phyloP scores from a whole-genome alignment of 495 filamentous ascomycete genomes.

The Pseudomonodictys pantanalensis region DNA sequence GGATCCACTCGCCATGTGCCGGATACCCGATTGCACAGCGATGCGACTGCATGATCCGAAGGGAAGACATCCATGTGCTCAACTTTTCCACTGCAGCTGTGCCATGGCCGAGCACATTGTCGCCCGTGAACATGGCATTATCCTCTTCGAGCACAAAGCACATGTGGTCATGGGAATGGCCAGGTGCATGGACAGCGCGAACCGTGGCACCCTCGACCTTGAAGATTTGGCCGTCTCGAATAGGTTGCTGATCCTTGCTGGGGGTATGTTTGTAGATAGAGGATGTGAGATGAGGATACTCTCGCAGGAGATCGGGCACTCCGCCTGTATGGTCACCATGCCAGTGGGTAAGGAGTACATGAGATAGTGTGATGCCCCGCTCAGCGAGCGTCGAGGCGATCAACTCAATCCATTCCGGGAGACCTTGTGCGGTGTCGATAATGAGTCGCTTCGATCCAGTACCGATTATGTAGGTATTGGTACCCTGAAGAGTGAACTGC shows the following conservation, averaged over 20 bases:
- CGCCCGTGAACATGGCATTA: constrained; percentile 31
- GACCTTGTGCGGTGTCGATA: constrained; percentile 77
- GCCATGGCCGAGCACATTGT: constrained; percentile 49
- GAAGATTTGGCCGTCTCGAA: constrained; percentile 49
- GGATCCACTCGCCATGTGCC: constrained; percentile 45
- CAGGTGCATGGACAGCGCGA: constrained; percentile 44
- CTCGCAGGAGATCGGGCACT: constrained; percentile 21
- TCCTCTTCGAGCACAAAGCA: constrained; percentile 46
- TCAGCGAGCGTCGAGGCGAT: constrained; percentile 28
- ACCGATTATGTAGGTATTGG: constrained; percentile 85
- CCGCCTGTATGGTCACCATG: constrained; percentile 33
- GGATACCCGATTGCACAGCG: constrained; percentile 43
- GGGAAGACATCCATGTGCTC: constrained; percentile 40
- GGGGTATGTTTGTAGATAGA: constrained; percentile 50
- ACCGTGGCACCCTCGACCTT: constrained; percentile 45
- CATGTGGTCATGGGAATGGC: constrained; percentile 50
- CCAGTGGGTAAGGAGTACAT: constrained; percentile 27
- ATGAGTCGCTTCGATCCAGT: constrained; percentile 65
- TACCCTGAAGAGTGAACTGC: constrained; percentile 62
- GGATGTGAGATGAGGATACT: constrained; percentile 23
- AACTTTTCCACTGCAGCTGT: constrained; percentile 44
- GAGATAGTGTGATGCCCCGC: constrained; percentile 3
- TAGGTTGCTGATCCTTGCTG: constrained; percentile 48
- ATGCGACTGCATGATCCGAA: constrained; percentile 39
- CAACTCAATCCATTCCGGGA: constrained; percentile 40